Conservation (phyloP, 495 filamentous ascomycete species). For the Penicillium angulare region DNA sequence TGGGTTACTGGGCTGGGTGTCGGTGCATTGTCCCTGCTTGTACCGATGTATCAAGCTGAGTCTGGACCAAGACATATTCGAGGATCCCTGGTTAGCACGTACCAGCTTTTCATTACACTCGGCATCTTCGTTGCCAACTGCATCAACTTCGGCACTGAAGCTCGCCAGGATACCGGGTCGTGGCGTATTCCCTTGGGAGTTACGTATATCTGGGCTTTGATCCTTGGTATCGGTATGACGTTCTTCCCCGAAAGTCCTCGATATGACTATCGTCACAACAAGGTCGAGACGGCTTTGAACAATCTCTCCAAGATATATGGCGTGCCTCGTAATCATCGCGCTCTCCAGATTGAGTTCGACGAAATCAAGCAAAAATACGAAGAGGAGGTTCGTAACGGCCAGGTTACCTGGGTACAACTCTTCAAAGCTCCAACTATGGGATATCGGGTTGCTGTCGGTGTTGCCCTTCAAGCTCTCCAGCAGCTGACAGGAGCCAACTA, state of each 20-base stretch:
- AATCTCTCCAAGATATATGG: conserved; percentile 71
- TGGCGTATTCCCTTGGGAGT: conserved; percentile 83
- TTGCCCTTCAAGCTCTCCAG: conserved; percentile 56
- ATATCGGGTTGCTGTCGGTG: conserved; percentile 64
- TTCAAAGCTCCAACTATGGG: conserved; percentile 66
- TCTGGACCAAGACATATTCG: conserved; percentile 62
- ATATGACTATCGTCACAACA: conserved; percentile 62
- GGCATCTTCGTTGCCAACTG: conserved; percentile 79
- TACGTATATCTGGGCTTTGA: conserved; percentile 67
- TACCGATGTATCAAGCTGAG: conserved; percentile 73
- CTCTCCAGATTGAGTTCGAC: conserved; percentile 63
- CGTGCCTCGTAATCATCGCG: conserved; percentile 56
- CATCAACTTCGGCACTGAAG: conserved; percentile 74
- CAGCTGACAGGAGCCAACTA: conserved; percentile 50
- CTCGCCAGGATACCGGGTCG: conserved; percentile 39
- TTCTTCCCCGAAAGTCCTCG: conserved; percentile 74
- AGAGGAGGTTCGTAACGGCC: conserved; percentile 48
- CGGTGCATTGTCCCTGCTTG: conserved; percentile 62
- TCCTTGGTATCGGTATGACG: conserved; percentile 65
- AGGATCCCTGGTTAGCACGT: conserved; percentile 60
- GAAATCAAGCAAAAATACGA: conserved; percentile 60
- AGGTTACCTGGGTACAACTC: conserved; percentile 39
- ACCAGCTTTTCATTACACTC: conserved; percentile 84
- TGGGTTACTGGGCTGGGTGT: conserved; percentile 65
- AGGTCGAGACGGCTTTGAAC: conserved; percentile 56